These are phyloP conservation scores for Fomitiporia mediterranea DNA, from an alignment of 1,284 basidiomycete species.

Conservation along the genomic window DNA sequence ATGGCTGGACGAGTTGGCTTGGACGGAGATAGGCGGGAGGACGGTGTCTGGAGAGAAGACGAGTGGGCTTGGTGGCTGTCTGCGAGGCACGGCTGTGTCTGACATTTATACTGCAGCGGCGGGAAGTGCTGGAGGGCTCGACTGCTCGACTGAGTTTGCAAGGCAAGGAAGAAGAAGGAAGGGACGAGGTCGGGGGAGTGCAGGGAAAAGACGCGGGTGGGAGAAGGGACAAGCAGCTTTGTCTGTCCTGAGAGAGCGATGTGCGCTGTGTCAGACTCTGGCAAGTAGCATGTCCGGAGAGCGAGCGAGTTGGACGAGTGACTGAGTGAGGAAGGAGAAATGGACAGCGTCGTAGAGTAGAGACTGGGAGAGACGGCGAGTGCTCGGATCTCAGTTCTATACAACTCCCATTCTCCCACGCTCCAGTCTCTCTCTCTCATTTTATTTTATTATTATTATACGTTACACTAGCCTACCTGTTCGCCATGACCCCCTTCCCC, in stretches of 20 bases:
- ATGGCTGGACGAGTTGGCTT: constrained; percentile 37
- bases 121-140: constrained; percentile 20
- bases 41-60: constrained; percentile 66
- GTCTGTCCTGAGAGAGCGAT: constrained; percentile 5
- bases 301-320: background rate
- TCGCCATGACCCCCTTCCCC: background rate
- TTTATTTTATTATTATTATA: background rate
- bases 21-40: constrained; percentile 44
- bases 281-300: background rate
- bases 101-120: constrained; percentile 41
- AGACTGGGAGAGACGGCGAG: background rate
- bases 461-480: background rate
- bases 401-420: background rate
- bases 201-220: background rate
- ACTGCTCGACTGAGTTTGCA: constrained; percentile 13
- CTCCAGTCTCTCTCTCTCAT: background rate
- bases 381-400: background rate
- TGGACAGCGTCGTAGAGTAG: background rate
- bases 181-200: constrained; percentile 21
- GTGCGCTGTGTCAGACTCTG: background rate
- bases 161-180: constrained; percentile 29
- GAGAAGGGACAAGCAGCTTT: constrained; percentile 12
- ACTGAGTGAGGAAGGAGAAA: background rate
- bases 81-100: constrained; percentile 52
- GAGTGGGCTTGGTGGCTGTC: constrained; percentile 71